Conservation (phyloP, 192 early-diverging fungal species). For the Hyaloraphidium curvatum region DNA sequence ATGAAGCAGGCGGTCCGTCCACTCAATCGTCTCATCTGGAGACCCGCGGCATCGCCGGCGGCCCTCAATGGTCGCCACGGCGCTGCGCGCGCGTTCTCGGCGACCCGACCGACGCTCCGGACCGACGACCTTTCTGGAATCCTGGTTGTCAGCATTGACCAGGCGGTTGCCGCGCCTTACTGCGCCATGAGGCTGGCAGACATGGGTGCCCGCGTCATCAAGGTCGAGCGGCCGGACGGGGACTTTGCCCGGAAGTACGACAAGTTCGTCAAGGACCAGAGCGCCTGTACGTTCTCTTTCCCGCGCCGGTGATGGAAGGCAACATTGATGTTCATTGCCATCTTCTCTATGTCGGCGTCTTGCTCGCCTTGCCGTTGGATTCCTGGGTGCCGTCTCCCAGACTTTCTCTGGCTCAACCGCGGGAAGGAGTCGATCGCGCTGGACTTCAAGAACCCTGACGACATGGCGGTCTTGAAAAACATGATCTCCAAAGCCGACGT, state of each 20-base stretch:
- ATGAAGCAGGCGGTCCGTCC: too few species aligned
- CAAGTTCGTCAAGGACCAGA: neutral
- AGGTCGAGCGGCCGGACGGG: neutral
- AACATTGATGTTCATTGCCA: too few species aligned
- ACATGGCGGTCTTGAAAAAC: neutral
- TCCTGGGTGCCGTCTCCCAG: too few species aligned
- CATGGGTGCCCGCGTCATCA: neutral
- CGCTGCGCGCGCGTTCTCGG: too few species aligned
- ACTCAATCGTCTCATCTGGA: too few species aligned
- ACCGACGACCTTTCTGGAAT: neutral
- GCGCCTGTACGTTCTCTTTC: too few species aligned
- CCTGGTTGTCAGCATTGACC: slow-evolving; percentile 1
- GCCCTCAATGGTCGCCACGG: too few species aligned
- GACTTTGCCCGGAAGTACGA: slow-evolving; percentile 3
- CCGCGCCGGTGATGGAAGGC: too few species aligned
- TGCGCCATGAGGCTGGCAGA: neutral
- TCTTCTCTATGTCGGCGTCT: too few species aligned
- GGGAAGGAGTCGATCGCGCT: slow-evolving; percentile 1
- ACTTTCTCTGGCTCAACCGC: slow-evolving; percentile 1
- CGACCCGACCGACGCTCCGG: too few species aligned
- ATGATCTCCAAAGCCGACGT: slow-evolving; percentile 2
- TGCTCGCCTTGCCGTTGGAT: too few species aligned
- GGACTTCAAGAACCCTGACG: neutral
- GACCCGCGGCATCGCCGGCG: too few species aligned
- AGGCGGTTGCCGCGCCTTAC: neutral